phyloP scores from a whole-genome alignment of 768 basidiomycete species.

The Nidularia sp. region DNA sequence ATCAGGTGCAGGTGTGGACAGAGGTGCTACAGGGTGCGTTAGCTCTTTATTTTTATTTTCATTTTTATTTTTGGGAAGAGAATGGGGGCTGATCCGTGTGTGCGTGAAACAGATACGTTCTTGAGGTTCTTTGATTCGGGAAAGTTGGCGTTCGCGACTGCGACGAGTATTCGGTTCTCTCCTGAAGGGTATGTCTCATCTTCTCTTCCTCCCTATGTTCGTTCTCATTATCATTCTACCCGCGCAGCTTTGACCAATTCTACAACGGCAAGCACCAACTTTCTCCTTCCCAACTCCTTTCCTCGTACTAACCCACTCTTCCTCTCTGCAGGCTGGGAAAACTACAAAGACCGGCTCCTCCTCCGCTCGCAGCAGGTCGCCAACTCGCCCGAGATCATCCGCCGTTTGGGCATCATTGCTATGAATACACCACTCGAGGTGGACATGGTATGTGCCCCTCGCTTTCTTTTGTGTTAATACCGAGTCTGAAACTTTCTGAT shows the following conservation, averaged over 20 bases:
- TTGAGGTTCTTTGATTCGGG: slow-evolving; percentile 43
- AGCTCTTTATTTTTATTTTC: neutral
- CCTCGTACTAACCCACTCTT: neutral
- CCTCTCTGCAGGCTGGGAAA: slow-evolving; percentile 30
- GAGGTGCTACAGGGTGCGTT: slow-evolving; percentile 38
- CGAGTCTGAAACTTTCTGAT: neutral
- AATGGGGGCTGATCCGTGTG: neutral
- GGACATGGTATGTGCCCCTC: slow-evolving; percentile 32
- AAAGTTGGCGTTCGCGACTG: slow-evolving; percentile 42
- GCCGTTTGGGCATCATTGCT: slow-evolving; percentile 43
- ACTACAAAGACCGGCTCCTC: slow-evolving; percentile 41
- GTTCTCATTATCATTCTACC: neutral
- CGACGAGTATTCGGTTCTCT: slow-evolving; percentile 42
- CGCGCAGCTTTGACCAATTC: slow-evolving; percentile 38
- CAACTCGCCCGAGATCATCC: slow-evolving; percentile 45
- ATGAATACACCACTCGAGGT: slow-evolving; percentile 51
- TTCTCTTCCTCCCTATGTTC: neutral
- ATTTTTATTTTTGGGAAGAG: neutral
- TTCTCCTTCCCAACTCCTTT: neutral
- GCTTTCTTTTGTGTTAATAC: neutral
- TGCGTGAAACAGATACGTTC: slow-evolving; percentile 29
- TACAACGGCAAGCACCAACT: slow-evolving; percentile 28
- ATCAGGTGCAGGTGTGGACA: slow-evolving; percentile 46
- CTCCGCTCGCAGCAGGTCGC: slow-evolving; percentile 48
- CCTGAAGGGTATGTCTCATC: slow-evolving; percentile 28